phyloP scores from a whole-genome alignment of 768 basidiomycete species.

The Rhizopogon vulgaris region DNA sequence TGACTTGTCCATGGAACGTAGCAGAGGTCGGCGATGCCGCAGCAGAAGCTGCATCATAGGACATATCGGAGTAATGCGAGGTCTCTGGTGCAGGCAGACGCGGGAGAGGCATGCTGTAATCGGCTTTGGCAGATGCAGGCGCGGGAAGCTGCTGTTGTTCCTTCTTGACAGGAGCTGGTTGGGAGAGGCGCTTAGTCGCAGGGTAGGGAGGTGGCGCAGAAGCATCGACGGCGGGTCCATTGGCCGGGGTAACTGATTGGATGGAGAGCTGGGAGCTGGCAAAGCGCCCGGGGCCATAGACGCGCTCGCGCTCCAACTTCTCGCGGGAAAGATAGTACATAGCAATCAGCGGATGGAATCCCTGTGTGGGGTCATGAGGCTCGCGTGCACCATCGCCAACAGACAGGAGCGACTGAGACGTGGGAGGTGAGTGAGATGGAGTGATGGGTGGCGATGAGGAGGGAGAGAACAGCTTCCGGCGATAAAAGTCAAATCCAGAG shows the following conservation, averaged over 20 bases:
- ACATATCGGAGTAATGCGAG: conserved; percentile 76
- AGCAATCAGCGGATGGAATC: conserved; percentile 91
- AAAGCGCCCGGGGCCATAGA: conserved; percentile 92
- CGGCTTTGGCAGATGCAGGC: conserved; percentile 41
- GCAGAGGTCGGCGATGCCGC: conserved; percentile 53
- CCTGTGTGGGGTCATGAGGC: conserved; percentile 76
- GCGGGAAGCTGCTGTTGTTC: conserved; percentile 18
- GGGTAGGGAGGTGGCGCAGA: conserved; percentile 9
- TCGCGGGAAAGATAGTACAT: conserved; percentile 96
- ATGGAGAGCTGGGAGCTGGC: conserved; percentile 84
- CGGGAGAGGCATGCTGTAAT: conserved; percentile 81
- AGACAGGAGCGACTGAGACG: conserved; percentile 51
- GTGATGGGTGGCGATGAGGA: conserved; percentile 42
- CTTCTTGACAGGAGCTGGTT: conserved; percentile 27
- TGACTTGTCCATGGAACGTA: conserved; percentile 53
- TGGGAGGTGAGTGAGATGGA: conserved; percentile 55
- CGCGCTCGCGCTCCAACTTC: conserved; percentile 89
- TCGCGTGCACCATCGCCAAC: conserved; percentile 43
- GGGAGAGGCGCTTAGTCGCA: conserved; percentile 24
- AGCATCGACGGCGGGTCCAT: conserved; percentile 15
- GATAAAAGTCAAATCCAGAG: conserved; percentile 92
- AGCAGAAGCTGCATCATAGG: conserved; percentile 54
- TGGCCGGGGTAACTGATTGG: conserved; percentile 21
- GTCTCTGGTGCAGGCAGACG: conserved; percentile 76
- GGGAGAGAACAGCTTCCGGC: conserved; percentile 76